phyloP scores from a whole-genome alignment of 2,329 filamentous ascomycete species.

The Aspergillus spinulosporus region DNA sequence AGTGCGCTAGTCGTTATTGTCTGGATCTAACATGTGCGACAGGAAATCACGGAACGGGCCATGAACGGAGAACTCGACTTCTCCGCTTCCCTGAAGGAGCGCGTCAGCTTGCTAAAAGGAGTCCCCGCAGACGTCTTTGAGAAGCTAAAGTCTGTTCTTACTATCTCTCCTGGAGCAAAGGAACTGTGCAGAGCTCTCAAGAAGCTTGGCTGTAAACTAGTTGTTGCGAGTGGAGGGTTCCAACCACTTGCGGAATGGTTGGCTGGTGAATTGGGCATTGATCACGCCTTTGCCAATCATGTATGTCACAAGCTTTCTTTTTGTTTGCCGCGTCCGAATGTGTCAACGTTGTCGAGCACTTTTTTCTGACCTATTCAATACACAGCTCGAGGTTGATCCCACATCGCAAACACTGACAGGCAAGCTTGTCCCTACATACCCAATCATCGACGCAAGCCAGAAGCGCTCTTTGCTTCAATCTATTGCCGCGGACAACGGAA shows the following conservation, averaged over 20 bases:
- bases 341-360: background rate
- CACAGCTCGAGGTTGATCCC: constrained; percentile 51
- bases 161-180: constrained; percentile 77
- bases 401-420: constrained; percentile 55
- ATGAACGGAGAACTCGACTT: constrained; percentile 98
- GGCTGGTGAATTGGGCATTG: constrained; percentile 74
- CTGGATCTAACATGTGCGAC: constrained; percentile 12
- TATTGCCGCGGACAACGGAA: constrained; percentile 56
- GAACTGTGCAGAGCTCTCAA: constrained; percentile 74
- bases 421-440: constrained; percentile 52
- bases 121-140: constrained; percentile 78
- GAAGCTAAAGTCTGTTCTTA: constrained; percentile 70
- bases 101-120: constrained; percentile 78
- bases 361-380: constrained; percentile 7
- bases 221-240: constrained; percentile 90
- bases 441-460: constrained; percentile 61
- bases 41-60: constrained; percentile 82
- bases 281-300: constrained; percentile 87
- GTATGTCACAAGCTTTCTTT: constrained; percentile 42
- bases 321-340: background rate
- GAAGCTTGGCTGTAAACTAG: constrained; percentile 78
- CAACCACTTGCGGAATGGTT: constrained; percentile 86
- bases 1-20: background rate
- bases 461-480: constrained; percentile 58
- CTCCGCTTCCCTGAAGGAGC: constrained; percentile 74